phyloP scores from a whole-genome alignment of 2,329 filamentous ascomycete species.

The Tolypocladium pustulatum region DNA sequence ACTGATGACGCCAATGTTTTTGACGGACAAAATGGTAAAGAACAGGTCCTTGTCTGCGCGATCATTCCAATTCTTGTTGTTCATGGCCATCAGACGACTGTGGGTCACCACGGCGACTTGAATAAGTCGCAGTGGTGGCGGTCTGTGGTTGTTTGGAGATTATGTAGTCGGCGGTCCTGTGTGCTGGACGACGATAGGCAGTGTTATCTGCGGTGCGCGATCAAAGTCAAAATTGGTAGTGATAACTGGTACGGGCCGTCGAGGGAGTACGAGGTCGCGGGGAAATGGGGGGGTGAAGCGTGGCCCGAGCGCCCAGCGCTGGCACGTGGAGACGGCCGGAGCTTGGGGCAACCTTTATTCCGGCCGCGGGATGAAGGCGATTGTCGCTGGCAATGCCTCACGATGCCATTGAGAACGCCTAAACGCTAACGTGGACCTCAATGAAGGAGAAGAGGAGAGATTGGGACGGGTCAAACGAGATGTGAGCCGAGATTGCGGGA shows the following conservation, averaged over 20 bases:
- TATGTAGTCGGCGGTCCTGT: neutral
- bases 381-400: neutral
- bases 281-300: slow-evolving; percentile 6
- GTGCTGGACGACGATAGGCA: slow-evolving; percentile 13
- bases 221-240: slow-evolving; percentile 31
- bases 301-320: slow-evolving; percentile 16
- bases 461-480: neutral
- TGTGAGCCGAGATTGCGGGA: neutral
- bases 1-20: slow-evolving; percentile 54
- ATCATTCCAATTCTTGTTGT: slow-evolving; percentile 52
- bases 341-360: slow-evolving; percentile 7
- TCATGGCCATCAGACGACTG: slow-evolving; percentile 20
- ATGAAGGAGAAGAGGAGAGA: neutral
- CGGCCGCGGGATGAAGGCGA: neutral
- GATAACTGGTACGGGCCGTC: slow-evolving; percentile 18
- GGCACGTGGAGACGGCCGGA: slow-evolving; percentile 1
- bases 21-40: slow-evolving; percentile 51
- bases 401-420: neutral
- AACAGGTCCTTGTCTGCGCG: slow-evolving; percentile 53
- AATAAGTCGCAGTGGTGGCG: slow-evolving; percentile 1
- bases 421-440: neutral
- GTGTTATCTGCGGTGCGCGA: slow-evolving; percentile 25
- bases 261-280: slow-evolving; percentile 12
- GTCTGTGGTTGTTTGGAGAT: neutral
- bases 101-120: slow-evolving; percentile 3